A percentile compares a stretch with the other conserved stretches of the same genome.
These are phyloP conservation scores for Backusella liffmaniae DNA, from an alignment of 192 early-diverging fungal genomes.

Conservation along the genomic window DNA sequence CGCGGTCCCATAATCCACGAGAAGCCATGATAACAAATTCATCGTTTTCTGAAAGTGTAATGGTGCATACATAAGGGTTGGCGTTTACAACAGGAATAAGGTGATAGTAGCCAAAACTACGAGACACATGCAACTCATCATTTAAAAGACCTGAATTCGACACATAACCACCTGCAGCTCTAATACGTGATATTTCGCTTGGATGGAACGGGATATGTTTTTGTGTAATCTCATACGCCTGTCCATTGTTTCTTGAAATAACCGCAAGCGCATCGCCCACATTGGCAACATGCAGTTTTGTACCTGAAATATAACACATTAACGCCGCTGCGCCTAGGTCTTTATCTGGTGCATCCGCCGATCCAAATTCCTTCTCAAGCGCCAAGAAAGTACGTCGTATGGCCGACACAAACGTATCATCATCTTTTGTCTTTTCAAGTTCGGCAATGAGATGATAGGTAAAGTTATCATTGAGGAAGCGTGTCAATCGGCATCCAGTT, in stretches of 20 bases:
- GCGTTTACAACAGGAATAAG: slow-evolving; percentile 80
- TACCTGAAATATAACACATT: slow-evolving; percentile 76
- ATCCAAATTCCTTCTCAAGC: slow-evolving; percentile 77
- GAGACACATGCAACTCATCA: slow-evolving; percentile 69
- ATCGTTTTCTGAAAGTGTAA: slow-evolving; percentile 76
- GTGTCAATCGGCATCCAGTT: slow-evolving; percentile 49
- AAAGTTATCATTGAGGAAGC: slow-evolving; percentile 73
- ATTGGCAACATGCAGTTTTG: slow-evolving; percentile 79
- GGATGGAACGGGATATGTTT: slow-evolving; percentile 71
- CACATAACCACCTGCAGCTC: slow-evolving; percentile 78
- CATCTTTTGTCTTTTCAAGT: slow-evolving; percentile 64
- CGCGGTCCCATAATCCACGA: slow-evolving; percentile 71
- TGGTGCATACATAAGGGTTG: slow-evolving; percentile 71
- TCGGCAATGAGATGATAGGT: slow-evolving; percentile 69
- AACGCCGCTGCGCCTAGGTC: slow-evolving; percentile 69
- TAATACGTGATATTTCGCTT: slow-evolving; percentile 71
- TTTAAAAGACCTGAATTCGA: slow-evolving; percentile 74
- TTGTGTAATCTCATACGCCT: slow-evolving; percentile 64
- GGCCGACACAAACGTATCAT: slow-evolving; percentile 61
- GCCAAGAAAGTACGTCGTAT: slow-evolving; percentile 81
- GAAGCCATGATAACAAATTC: slow-evolving; percentile 79
- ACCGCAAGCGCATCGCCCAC: slow-evolving; percentile 83
- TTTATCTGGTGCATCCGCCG: slow-evolving; percentile 10
- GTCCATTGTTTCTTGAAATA: slow-evolving; percentile 64
- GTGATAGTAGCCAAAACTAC: slow-evolving; percentile 86